A percentile compares a stretch with the other conserved stretches of the same genome.
phyloP scores from a whole-genome alignment of 2,329 filamentous ascomycete species.

The Talaromyces sp. region DNA sequence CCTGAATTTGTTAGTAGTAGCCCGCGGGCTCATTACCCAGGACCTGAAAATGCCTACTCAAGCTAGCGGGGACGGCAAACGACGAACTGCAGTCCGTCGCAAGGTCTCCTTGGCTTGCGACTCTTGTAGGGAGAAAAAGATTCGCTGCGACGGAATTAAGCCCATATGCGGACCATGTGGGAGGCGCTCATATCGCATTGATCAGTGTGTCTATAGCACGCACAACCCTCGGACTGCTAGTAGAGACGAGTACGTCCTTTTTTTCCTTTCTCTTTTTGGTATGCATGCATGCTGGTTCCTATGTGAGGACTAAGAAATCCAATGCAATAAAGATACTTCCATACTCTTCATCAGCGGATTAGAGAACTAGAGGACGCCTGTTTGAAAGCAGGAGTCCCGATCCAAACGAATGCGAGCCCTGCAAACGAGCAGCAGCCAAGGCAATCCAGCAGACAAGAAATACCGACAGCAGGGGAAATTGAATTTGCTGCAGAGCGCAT shows the following conservation, averaged over 20 bases:
- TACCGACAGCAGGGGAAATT: not conserved
- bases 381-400: slow-evolving; percentile 15
- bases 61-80: not conserved
- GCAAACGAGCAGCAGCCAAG: not conserved
- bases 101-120: slow-evolving; percentile 39
- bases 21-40: too few species aligned
- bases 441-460: not conserved
- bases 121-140: slow-evolving; percentile 38
- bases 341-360: slow-evolving; percentile 21
- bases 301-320: not conserved
- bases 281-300: too few species aligned
- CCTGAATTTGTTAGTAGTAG: too few species aligned
- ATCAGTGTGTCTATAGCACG: slow-evolving; percentile 35
- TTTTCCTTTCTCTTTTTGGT: too few species aligned
- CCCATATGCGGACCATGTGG: slow-evolving; percentile 41
- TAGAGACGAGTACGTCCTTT: slow-evolving; percentile 23
- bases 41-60: not conserved
- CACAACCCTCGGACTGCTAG: slow-evolving; percentile 33
- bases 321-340: slow-evolving; percentile 13
- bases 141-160: slow-evolving; percentile 40
- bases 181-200: slow-evolving; percentile 26
- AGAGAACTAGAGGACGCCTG: slow-evolving; percentile 23
- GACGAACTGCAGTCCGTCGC: not conserved
- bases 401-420: not conserved
- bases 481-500: not conserved